These are phyloP conservation scores for Melastoma candidum DNA, from an alignment of 441 rosid species.

Conservation along the genomic window DNA sequence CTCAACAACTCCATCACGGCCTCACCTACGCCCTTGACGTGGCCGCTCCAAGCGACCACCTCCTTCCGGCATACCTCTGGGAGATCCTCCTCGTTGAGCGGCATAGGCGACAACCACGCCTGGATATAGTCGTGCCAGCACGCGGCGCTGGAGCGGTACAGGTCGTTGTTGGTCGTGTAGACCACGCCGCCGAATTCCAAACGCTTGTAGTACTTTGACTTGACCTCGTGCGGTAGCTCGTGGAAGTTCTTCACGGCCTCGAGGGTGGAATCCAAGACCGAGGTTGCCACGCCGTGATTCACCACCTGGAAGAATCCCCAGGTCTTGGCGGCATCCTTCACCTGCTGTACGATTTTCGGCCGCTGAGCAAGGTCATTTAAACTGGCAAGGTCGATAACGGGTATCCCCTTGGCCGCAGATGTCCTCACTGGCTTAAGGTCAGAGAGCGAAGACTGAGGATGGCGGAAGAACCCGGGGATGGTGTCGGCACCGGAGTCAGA, in stretches of 20 bases:
- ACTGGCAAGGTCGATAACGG: conserved; percentile 18
- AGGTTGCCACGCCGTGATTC: conserved; percentile 13
- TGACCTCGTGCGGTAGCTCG: conserved; percentile 17
- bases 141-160: conserved; percentile 14
- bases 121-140: conserved; percentile 22
- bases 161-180: conserved; percentile 20
- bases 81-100: conserved; percentile 7
- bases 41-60: conserved; percentile 16
- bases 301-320: conserved; percentile 28
- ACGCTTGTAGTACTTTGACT: conserved; percentile 19
- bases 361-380: background rate
- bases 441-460: conserved; percentile 14
- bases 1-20: conserved; percentile 20
- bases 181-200: conserved; percentile 10
- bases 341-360: conserved; percentile 1
- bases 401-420: conserved; percentile 2
- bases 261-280: conserved; percentile 12
- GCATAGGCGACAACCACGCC: conserved; percentile 15
- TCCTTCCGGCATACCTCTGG: conserved; percentile 12
- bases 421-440: conserved; percentile 8
- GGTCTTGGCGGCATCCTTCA: conserved; percentile 19
- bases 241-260: conserved; percentile 20
- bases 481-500: conserved; percentile 14
- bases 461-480: conserved; percentile 14
- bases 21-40: conserved; percentile 14